A percentile compares a stretch with the other conserved stretches of the same genome.
phyloP scores from a whole-genome alignment of 2,329 filamentous ascomycete genomes.

The Penicillium sclerotigenum region DNA sequence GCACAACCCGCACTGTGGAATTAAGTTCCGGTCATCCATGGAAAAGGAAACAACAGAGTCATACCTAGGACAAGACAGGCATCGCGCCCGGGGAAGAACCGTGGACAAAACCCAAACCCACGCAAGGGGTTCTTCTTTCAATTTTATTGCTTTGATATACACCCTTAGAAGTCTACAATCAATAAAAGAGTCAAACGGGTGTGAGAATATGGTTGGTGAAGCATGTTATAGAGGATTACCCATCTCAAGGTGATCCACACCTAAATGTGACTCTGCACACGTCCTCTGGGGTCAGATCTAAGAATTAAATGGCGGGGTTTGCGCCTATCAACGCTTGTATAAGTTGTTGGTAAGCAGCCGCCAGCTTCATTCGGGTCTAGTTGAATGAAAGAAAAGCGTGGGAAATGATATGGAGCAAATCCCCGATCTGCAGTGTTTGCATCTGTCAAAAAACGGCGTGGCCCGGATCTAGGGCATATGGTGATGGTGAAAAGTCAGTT shows the following conservation, averaged over 20 bases:
- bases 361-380: background rate
- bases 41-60: background rate
- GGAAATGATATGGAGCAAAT: background rate
- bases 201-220: background rate
- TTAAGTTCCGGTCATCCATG: constrained; percentile 8
- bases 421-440: constrained; percentile 10
- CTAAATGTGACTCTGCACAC: constrained; percentile 8
- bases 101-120: background rate
- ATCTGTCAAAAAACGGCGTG: constrained; percentile 4
- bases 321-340: background rate
- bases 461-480: background rate
- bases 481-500: background rate
- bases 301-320: background rate
- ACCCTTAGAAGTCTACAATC: background rate
- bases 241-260: background rate
- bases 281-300: background rate
- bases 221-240: background rate
- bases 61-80: constrained; percentile 8
- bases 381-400: background rate
- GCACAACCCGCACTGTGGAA: background rate
- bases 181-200: too few relatives aligned
- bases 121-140: background rate
- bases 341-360: background rate
- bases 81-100: constrained; percentile 13
- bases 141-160: background rate